These are phyloP conservation scores for Auricularia cornea DNA, from an alignment of 768 basidiomycete species.

Conservation along the genomic window DNA sequence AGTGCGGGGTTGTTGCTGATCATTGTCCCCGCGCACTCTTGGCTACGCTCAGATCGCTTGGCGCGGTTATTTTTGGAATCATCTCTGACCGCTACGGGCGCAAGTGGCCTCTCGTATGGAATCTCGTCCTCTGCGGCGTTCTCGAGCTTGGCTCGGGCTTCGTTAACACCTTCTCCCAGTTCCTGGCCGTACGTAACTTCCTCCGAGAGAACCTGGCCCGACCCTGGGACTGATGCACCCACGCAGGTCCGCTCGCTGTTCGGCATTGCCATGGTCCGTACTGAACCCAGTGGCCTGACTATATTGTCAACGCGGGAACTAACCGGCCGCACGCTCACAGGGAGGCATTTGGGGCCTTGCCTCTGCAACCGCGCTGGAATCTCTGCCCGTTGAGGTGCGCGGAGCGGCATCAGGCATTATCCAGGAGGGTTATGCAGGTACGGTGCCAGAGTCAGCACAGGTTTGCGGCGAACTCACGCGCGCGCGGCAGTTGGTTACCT, in stretches of 20 bases:
- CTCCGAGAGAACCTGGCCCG: slow-evolving; percentile 24
- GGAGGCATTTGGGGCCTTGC: slow-evolving; percentile 3
- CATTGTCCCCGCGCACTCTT: neutral
- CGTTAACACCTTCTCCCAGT: slow-evolving; percentile 26
- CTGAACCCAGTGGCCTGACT: too few species aligned
- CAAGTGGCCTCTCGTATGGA: slow-evolving; percentile 33
- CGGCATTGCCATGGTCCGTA: slow-evolving; percentile 19
- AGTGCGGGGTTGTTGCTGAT: neutral
- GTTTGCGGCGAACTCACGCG: too few species aligned
- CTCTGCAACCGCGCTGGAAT: slow-evolving; percentile 28
- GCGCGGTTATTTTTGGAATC: slow-evolving; percentile 21
- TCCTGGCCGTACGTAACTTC: slow-evolving; percentile 28
- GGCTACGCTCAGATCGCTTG: slow-evolving; percentile 22
- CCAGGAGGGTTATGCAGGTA: slow-evolving; percentile 30
- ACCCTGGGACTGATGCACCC: slow-evolving; percentile 26
- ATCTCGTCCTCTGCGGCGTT: slow-evolving; percentile 24
- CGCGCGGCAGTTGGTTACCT: neutral
- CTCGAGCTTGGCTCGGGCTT: slow-evolving; percentile 28
- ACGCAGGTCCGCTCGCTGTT: slow-evolving; percentile 11
- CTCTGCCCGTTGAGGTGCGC: slow-evolving; percentile 30
- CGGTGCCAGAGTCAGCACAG: too few species aligned
- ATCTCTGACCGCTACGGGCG: slow-evolving; percentile 34
- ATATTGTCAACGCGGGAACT: neutral
- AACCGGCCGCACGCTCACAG: neutral
- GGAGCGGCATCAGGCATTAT: slow-evolving; percentile 33